phyloP scores from a whole-genome alignment of 1,284 basidiomycete species.

The Fistulina hepatica region DNA sequence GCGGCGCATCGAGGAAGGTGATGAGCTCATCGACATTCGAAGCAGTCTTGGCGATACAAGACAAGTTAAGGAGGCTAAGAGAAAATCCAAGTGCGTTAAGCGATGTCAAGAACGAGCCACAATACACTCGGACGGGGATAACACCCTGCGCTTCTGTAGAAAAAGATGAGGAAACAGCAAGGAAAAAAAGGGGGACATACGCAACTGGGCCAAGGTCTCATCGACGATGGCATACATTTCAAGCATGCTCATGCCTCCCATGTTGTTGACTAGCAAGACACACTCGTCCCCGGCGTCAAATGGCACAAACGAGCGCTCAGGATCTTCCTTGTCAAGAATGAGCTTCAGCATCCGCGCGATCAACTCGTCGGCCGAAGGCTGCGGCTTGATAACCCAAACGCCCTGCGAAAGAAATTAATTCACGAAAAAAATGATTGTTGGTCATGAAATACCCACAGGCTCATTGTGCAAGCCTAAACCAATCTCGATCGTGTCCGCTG shows the following conservation, averaged over 20 bases:
- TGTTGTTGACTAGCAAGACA: slow-evolving; percentile 42
- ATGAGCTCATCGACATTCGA: slow-evolving; percentile 11
- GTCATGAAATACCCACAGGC: slow-evolving; percentile 20
- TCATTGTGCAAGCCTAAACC: slow-evolving; percentile 51
- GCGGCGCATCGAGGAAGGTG: slow-evolving; percentile 3
- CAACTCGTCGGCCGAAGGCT: slow-evolving; percentile 19
- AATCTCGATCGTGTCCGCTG: slow-evolving; percentile 32
- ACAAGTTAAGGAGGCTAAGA: slow-evolving; percentile 25
- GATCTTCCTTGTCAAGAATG: slow-evolving; percentile 15
- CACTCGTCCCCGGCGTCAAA: slow-evolving; percentile 22
- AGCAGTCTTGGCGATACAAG: slow-evolving; percentile 14
- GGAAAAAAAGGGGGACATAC: slow-evolving; percentile 22
- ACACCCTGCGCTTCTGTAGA: slow-evolving; percentile 17
- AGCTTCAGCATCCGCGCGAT: slow-evolving; percentile 30
- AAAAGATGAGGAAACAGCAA: background rate
- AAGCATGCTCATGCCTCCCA: slow-evolving; percentile 43
- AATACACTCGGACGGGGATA: slow-evolving; percentile 24
- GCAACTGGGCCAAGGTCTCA: slow-evolving; percentile 30
- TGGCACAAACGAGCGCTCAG: slow-evolving; percentile 8
- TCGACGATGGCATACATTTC: slow-evolving; percentile 41
- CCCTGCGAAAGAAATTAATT: too few relatives aligned
- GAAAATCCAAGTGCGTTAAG: slow-evolving; percentile 31
- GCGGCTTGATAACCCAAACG: slow-evolving; percentile 5
- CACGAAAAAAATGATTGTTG: background rate
- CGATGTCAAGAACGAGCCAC: slow-evolving; percentile 29